Base-by-base conservation (phyloP, 768 basidiomycete genomes). In the Boletus edulis region DNA sequence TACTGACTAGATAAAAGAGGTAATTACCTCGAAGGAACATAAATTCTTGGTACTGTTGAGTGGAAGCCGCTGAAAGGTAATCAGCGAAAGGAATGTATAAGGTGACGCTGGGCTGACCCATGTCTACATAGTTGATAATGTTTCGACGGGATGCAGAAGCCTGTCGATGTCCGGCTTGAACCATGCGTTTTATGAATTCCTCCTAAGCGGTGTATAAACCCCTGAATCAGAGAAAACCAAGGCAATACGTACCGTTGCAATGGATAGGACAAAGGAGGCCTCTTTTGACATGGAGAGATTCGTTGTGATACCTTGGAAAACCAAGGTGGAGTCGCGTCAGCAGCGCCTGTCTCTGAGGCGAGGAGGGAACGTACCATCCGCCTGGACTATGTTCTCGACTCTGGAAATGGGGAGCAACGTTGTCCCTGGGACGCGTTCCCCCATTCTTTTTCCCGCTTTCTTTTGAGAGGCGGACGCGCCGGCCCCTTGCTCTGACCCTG, bases 151-250 rank as follows among this genome's bases (percentile, higher is more conserved):
- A 81, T 17, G 77, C 74, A 55, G 74, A 74, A 11, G 89, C 88
- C 64, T 86, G 81, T 46, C 78, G 78, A 55, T 87, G 82, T 13
- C 86, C 88, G 24, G 85, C 84, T 67, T 82, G 81, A 17, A 83
- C 78, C 65, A 93, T 76, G 46, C 84, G 80, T 69, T 89, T 89
- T 52, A 94, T 81, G 67, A 93, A 94, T 65, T 92, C 89, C 73
- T 94, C 91, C 92, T 94, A 65, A 35, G 49, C 9, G 39, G 51
- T 56, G 50, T 42, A 50, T 50, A 46, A 52, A 51, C 55, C 44
- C 55, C 57, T 62, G 49, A 62, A 49, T 52, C 22, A n/a, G 7
- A 35, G 5, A 41, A 46, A 20, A 52, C 20, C 15, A 31, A 40
- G 17, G 53, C 41, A 46, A 64, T 14, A 67, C 74, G 59, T 51